Evolutionary conservation across 257 asterid species (phyloP).

Genomic region (Solanum stenotomum): DNA sequence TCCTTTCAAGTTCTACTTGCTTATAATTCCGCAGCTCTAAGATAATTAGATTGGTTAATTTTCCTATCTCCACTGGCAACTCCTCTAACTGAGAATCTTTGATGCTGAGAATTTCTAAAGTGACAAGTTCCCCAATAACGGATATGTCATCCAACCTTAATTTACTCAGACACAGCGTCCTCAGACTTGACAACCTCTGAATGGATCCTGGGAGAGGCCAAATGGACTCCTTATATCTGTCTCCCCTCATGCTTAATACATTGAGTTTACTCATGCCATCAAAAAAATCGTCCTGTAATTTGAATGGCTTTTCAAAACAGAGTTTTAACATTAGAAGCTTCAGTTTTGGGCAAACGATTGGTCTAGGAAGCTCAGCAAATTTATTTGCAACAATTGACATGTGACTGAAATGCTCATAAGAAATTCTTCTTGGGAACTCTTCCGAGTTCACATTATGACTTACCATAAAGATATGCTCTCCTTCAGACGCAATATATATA

Average conservation of each 20-base stretch:
- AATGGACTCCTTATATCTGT: not conserved
- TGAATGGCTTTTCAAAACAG: not conserved
- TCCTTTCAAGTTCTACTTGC: not conserved
- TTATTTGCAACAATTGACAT: not conserved
- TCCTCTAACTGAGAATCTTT: not conserved
- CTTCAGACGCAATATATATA: not conserved
- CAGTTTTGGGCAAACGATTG: not conserved
- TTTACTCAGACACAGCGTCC: not conserved
- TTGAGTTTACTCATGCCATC: not conserved
- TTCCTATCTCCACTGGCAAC: not conserved
- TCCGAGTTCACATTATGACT: not conserved
- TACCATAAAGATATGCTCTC: not conserved
- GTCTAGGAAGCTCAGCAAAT: not conserved
- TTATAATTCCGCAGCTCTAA: not conserved
- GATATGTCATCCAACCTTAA: not conserved
- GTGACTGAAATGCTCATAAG: not conserved
- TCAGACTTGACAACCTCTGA: not conserved
- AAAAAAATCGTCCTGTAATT: not conserved
- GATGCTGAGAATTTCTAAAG: not conserved
- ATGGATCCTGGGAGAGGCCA: not conserved
- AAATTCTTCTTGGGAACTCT: not conserved
- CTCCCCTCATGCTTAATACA: not conserved
- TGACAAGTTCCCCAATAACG: not conserved
- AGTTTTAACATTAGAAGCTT: not conserved
- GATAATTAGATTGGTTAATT: no score